phyloP scores from a whole-genome alignment of 495 filamentous ascomycete genomes.

The Annulohypoxylon maeteangense region DNA sequence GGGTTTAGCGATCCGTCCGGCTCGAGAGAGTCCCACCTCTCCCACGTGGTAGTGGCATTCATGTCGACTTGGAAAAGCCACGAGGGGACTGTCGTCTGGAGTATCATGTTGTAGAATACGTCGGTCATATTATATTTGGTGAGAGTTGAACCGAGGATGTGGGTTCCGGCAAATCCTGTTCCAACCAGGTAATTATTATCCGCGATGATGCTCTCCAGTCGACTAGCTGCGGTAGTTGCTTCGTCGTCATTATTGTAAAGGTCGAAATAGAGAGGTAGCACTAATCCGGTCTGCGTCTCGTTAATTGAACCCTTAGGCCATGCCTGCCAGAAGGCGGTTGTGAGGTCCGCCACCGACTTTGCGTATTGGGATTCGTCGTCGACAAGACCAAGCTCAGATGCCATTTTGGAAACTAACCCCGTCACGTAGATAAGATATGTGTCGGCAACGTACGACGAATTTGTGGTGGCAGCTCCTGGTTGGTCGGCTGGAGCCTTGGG shows the following conservation, averaged over 20 bases:
- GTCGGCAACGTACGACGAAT: constrained; percentile 58
- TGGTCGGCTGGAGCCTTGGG: constrained; percentile 57
- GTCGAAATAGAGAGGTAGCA: constrained; percentile 57
- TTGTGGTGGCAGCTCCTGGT: constrained; percentile 54
- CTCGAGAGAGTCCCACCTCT: constrained; percentile 66
- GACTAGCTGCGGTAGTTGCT: constrained; percentile 41
- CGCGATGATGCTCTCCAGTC: constrained; percentile 53
- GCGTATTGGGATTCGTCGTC: constrained; percentile 47
- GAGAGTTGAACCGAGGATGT: constrained; percentile 58
- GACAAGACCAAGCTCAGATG: constrained; percentile 45
- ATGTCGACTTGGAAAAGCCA: constrained; percentile 65
- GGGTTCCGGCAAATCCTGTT: constrained; percentile 67
- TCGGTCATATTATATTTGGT: constrained; percentile 49
- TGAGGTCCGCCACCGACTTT: constrained; percentile 43
- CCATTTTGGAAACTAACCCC: constrained; percentile 45
- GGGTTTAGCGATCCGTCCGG: constrained; percentile 62
- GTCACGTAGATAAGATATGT: constrained; percentile 64
- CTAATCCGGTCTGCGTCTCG: constrained; percentile 62
- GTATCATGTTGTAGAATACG: constrained; percentile 50
- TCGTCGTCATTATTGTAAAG: constrained; percentile 38
- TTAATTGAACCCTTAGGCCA: constrained; percentile 55
- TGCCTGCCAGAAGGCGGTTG: constrained; percentile 51
- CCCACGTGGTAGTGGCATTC: constrained; percentile 66
- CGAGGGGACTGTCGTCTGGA: constrained; percentile 52
- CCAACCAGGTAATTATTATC: constrained; percentile 57